These are phyloP conservation scores for Myxozyma melibiosi DNA, from an alignment of 805 yeast genomes.

Conservation along the genomic window DNA sequence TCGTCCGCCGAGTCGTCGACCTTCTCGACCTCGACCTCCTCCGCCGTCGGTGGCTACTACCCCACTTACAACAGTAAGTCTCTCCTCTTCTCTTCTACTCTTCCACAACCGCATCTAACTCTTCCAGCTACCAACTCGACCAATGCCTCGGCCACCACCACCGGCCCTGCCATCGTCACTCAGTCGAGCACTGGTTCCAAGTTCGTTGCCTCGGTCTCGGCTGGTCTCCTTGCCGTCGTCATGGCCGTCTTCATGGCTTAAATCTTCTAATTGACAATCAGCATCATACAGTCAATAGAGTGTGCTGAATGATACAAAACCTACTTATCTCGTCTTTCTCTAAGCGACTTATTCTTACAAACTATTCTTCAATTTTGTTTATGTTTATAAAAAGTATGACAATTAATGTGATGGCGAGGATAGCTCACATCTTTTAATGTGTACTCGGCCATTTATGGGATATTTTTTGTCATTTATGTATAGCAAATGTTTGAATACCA, in stretches of 20 bases:
- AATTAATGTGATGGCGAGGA: no score
- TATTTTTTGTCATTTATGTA: no score
- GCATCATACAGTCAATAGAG: background rate
- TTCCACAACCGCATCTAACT: constrained; percentile 7
- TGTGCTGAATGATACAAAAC: background rate
- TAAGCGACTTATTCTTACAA: background rate
- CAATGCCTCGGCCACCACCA: constrained; percentile 16
- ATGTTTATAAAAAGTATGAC: no score
- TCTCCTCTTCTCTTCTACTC: constrained; percentile 4
- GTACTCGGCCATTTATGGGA: no score
- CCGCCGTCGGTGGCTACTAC: constrained; percentile 11
- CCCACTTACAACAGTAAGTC: constrained; percentile 20
- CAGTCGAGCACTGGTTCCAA: constrained; percentile 22
- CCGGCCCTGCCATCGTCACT: constrained; percentile 21
- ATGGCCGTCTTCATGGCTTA: constrained; percentile 32
- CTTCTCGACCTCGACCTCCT: constrained; percentile 34
- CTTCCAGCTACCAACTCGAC: constrained; percentile 9
- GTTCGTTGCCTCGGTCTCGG: constrained; percentile 29
- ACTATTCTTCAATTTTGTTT: background rate
- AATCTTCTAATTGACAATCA: background rate
- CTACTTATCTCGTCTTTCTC: background rate
- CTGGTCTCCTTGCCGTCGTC: constrained; percentile 27
- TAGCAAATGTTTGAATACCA: no score
- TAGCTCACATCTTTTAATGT: no score
- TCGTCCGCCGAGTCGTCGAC: constrained; percentile 25